These are phyloP conservation scores for Pseudocercospora musae DNA, from an alignment of 2,329 filamentous ascomycete species.

Conservation along the genomic window DNA sequence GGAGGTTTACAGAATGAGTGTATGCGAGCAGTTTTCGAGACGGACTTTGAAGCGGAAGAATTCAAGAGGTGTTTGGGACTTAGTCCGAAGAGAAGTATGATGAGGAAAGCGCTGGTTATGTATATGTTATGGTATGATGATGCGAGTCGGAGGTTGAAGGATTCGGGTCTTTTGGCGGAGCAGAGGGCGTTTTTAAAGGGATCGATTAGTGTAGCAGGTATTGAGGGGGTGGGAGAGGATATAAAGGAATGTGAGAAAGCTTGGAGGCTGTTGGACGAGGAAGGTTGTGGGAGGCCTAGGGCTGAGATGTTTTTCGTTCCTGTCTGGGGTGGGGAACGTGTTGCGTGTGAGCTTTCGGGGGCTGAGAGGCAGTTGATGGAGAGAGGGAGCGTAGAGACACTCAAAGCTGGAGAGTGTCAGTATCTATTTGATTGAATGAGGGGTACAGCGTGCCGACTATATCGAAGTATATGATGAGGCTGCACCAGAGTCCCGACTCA, in stretches of 20 bases:
- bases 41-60: not conserved
- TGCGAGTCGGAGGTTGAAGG: not conserved
- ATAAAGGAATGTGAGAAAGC: not conserved
- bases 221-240: not conserved
- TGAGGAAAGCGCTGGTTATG: conserved; percentile 7
- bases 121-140: conserved; percentile 9
- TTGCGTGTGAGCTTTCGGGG: not conserved
- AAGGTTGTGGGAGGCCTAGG: not conserved
- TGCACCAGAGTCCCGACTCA: no score
- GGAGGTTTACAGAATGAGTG: not conserved
- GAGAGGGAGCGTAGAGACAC: not conserved
- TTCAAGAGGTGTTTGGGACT: not conserved
- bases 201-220: not conserved
- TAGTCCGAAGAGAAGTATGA: not conserved
- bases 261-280: not conserved
- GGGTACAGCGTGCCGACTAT: no score
- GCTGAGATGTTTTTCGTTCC: not conserved
- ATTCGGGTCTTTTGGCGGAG: not conserved
- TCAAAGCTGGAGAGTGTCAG: not conserved
- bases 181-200: not conserved
- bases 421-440: not conserved
- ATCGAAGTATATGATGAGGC: no score
- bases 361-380: not conserved
- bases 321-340: not conserved
- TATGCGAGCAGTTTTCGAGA: not conserved